Percentiles rank a stretch among this genome's conserved stretches.
Evolutionary conservation across 371 early-diverging fungal species (phyloP).

Genomic region (Mortierella sp.): DNA sequence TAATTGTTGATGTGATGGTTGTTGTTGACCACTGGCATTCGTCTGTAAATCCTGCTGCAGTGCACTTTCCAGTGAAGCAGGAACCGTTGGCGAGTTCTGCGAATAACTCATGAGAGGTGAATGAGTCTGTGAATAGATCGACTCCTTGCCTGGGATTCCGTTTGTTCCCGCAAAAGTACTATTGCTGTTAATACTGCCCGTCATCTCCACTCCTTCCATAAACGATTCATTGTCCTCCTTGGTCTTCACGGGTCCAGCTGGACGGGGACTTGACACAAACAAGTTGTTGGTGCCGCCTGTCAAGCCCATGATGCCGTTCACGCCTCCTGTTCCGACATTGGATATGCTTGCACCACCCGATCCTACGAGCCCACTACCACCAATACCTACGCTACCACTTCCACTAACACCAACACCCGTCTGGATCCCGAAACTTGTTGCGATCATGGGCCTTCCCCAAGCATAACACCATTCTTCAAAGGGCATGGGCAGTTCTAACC

Average conservation of each 20-base stretch:
- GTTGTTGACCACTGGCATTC: no score
- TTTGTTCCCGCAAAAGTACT: not conserved
- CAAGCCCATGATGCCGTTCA: slow-evolving; percentile 43
- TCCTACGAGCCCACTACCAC: no score
- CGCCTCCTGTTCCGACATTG: no score
- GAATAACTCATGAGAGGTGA: slow-evolving; percentile 20
- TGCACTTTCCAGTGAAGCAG: slow-evolving; percentile 6
- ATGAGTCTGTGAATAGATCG: slow-evolving; percentile 33
- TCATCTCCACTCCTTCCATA: slow-evolving; percentile 34
- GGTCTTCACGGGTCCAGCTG: not conserved
- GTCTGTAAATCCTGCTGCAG: not conserved
- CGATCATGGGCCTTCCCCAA: slow-evolving; percentile 44
- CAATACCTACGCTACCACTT: slow-evolving; percentile 8
- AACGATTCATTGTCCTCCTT: slow-evolving; percentile 6
- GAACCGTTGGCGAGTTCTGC: slow-evolving; percentile 9
- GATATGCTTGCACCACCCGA: slow-evolving; percentile 17
- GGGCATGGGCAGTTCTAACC: slow-evolving; percentile 41
- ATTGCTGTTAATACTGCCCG: not conserved
- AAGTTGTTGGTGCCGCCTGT: slow-evolving; percentile 30
- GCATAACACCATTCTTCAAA: slow-evolving; percentile 55
- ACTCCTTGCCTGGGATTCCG: slow-evolving; percentile 8
- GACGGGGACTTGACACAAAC: slow-evolving; percentile 47
- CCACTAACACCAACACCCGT: not conserved
- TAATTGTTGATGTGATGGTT: no score
- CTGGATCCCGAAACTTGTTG: slow-evolving; percentile 34